A percentile compares a stretch with the other conserved stretches of the same genome.
Evolutionary conservation across 495 filamentous ascomycete species (phyloP).

Genomic region (Neurospora tetrasperma): DNA sequence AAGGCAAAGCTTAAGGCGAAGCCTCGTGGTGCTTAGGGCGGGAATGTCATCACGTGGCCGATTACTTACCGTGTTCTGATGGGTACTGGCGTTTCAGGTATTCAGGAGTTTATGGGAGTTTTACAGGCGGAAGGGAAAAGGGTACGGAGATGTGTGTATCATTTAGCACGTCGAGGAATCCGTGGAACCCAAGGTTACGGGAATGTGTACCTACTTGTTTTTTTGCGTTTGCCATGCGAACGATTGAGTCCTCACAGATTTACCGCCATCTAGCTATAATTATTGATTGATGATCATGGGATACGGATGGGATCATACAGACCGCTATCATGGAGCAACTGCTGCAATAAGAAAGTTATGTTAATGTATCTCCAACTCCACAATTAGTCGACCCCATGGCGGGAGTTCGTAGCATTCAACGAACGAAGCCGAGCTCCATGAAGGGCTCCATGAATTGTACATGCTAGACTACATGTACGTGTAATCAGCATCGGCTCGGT

Average conservation of each 20-base stretch:
- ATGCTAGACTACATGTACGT: no score
- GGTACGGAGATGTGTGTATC: not conserved
- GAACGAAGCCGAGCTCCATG: no score
- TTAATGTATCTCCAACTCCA: not conserved
- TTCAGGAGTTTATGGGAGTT: not conserved
- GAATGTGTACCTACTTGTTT: not conserved
- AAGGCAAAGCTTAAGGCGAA: slow-evolving; percentile 80
- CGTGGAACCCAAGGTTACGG: not conserved
- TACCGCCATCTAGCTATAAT: not conserved
- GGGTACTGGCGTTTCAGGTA: not conserved
- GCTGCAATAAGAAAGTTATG: not conserved
- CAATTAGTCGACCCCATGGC: not conserved
- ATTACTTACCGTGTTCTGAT: not conserved
- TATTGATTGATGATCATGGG: not conserved
- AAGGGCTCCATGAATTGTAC: no score
- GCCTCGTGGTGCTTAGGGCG: slow-evolving; percentile 40
- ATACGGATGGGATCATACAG: not conserved
- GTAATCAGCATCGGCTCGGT: not conserved
- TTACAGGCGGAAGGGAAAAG: not conserved
- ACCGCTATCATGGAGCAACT: not conserved
- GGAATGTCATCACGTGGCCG: not conserved
- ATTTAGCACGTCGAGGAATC: not conserved
- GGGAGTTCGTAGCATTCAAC: no score
- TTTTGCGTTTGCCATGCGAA: not conserved
- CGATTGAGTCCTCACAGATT: not conserved